These are phyloP conservation scores for Colletotrichum caudatum DNA, from an alignment of 2,329 filamentous ascomycete genomes.

Conservation along the genomic window DNA sequence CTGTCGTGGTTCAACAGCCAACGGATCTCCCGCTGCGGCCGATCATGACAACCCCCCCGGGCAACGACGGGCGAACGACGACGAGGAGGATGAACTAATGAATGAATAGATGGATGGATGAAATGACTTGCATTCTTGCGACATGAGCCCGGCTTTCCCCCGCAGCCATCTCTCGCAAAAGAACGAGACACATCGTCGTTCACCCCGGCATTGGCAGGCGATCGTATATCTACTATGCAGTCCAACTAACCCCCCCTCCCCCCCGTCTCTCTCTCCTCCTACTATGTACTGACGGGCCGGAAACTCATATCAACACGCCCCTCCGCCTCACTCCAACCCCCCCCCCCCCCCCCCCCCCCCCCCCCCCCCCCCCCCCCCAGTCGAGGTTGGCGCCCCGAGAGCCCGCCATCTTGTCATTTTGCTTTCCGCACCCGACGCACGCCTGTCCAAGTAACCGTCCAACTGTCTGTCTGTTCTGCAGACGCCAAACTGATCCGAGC, in stretches of 20 bases:
- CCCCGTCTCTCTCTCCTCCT: no score
- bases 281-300: neutral
- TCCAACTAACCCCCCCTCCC: neutral
- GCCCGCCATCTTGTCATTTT: neutral
- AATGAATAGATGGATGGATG: conserved; percentile 2
- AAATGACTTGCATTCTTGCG: conserved; percentile 39
- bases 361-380: neutral
- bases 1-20: neutral
- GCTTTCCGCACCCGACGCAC: neutral
- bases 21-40: neutral
- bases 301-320: neutral
- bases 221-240: neutral
- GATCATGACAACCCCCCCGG: neutral
- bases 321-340: neutral
- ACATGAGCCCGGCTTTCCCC: conserved; percentile 38
- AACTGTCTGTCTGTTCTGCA: neutral
- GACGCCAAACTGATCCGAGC: neutral
- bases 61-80: neutral
- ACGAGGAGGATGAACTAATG: no score
- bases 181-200: neutral
- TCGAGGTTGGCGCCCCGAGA: conserved; percentile 2
- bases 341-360: neutral
- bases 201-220: neutral
- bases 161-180: neutral
- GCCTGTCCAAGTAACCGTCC: neutral